Evolutionary conservation across 2,329 filamentous ascomycete species (phyloP).

Genomic region (Hypoxylon sp.): DNA sequence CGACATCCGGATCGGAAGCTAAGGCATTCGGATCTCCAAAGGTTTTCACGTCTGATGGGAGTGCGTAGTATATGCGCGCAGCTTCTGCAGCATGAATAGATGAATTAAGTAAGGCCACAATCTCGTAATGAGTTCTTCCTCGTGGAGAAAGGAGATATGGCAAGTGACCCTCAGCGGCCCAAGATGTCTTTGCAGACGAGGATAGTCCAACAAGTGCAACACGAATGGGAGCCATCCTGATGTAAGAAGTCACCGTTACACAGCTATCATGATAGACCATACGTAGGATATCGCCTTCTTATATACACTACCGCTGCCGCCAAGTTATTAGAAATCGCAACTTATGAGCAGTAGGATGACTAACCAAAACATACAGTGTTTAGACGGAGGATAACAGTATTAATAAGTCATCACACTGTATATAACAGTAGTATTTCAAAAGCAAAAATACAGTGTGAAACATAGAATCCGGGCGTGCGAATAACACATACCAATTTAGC

Average conservation of each 20-base stretch:
- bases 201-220: constrained; percentile 73
- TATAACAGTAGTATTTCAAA: neutral
- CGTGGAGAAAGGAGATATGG: constrained; percentile 69
- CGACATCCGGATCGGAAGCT: constrained; percentile 64
- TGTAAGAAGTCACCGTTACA: neutral
- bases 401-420: neutral
- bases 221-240: constrained; percentile 66
- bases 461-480: neutral
- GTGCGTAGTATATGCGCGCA: constrained; percentile 61
- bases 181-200: constrained; percentile 64
- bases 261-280: neutral
- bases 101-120: constrained; percentile 69
- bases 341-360: constrained; percentile 3
- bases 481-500: constrained; percentile 7
- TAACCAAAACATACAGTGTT: constrained; percentile 21
- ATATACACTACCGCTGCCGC: constrained; percentile 5
- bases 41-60: constrained; percentile 60
- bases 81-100: constrained; percentile 60
- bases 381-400: neutral
- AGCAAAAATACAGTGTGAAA: neutral
- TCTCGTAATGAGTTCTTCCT: constrained; percentile 61
- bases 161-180: constrained; percentile 70
- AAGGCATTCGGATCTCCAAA: constrained; percentile 67
- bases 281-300: neutral
- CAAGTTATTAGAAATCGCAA: constrained; percentile 30